Base-by-base conservation (phyloP, 2,329 filamentous ascomycete genomes). In the Exserohilum rostratum region DNA sequence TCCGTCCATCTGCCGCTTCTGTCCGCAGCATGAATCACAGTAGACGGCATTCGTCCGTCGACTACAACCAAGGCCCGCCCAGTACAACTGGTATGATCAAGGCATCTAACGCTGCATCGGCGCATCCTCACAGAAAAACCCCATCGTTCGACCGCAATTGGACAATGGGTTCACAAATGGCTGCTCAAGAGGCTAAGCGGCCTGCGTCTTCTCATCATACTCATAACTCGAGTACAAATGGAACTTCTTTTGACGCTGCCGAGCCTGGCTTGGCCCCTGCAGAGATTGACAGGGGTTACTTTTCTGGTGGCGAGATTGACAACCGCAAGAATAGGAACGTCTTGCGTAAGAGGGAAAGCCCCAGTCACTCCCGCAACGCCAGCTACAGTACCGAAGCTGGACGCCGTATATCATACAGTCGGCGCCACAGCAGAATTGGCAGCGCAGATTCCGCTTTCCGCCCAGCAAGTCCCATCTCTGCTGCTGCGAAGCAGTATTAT, bases 241-340 rank as follows among this genome's bases (percentile, higher is more conserved):
- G 63, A 12, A 61, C 65, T 6, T 56, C 65, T 3, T 68, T 68
- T 30, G 66, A 70, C 29, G 50, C 46, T 5, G 60, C 63, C 38
- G 72, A 74, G 44, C 60, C 55, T 31, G 72, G 65, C 34, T 55
- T 75, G 15, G 46, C 43, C 58, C 69, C 69, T 29, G 31, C 46
- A 2, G 90, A 96, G 57, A 75, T 91, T 13, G 95, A 98, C 67
- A 85, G 91, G 31, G 93, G 93, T 20, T 98, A 98, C 74, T 96
- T 97, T 70, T 97, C 93, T 6, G 91, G 93, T 3, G 90, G 89
- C 13, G 93, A 98, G 68, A 81, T 87, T 10, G 92, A 97, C 60
- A 85, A 85, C 38, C 86, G 89, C 53, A 87, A 85, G 65, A 76
- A 72, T 46, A 85, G 90, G 40, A 96, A 91, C 70, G 81, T 95